Base-by-base conservation (phyloP, 805 yeast species). In the Gaillardinia entomophila region DNA sequence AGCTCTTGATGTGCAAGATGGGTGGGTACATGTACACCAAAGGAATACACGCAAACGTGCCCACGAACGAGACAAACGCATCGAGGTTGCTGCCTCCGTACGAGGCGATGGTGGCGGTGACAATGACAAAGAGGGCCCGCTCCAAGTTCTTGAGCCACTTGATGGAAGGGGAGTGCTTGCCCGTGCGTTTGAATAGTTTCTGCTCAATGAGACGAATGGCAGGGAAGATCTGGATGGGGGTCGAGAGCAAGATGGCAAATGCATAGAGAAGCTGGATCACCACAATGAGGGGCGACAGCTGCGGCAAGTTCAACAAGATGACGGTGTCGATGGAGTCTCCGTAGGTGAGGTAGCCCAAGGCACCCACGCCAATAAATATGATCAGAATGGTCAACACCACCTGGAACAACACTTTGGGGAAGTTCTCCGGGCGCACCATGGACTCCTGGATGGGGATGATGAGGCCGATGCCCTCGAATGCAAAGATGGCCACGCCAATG, bases 11-110 rank as follows among this genome's bases (percentile, higher is more conserved):
- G 48, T 84, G 92, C 33, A 84, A 60, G 68, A 84, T 66, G 12
- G 94, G 92, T 6, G 94, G 92, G 48, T 83, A 82, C 77, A 84
- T 79, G 60, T 84, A 84, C 4, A 84, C 92, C 60, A 84, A 68
- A 2, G 94, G 94, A 34, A 84, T 81, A 48, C 94, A 84, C 1
- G 90, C 89, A 60, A 84, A 80, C 32, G 88, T 81, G 3, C 94
- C 94, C 32, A 84, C 82, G 49, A 84, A 77, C 2, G 89, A 78
- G 8, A 84, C 90, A 57, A 84, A 81, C 41, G 64, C 68, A 51
- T 84, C 92, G 40, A 84, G 59, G 45, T 82, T 75, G 36, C 72
- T 65, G 1, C 88, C 82, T 0, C 90, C 90, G 39, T 67, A 66
- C 40, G 75, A 73, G 0, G 92, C 87, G 37, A 79, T 64, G 11